Conservation (phyloP, 2,329 filamentous ascomycete genomes). For the Pseudodiploospora longispora region DNA sequence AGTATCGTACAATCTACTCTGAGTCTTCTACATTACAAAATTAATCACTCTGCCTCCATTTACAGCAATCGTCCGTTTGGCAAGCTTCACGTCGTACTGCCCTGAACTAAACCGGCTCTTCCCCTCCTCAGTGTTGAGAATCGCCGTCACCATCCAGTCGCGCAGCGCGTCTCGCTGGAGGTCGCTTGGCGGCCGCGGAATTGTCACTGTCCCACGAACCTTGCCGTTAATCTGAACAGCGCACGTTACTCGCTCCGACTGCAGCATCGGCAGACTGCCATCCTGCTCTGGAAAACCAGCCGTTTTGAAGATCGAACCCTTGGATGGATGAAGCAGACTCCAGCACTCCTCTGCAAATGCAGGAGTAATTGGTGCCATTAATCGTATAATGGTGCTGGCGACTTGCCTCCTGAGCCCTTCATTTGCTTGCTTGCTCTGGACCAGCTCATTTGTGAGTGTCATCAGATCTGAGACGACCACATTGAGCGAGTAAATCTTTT, state of each 20-base stretch:
- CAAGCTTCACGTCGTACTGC: conserved; percentile 36
- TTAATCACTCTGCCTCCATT: conserved; percentile 63
- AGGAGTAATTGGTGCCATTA: conserved; percentile 73
- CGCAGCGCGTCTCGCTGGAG: conserved; percentile 39
- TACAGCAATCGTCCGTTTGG: conserved; percentile 60
- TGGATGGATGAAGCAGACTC: conserved; percentile 43
- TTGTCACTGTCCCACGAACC: conserved; percentile 57
- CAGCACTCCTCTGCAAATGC: conserved; percentile 78
- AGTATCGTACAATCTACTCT: too few relatives aligned
- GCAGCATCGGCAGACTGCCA: conserved; percentile 40
- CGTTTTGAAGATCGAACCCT: conserved; percentile 32
- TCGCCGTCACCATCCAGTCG: conserved; percentile 52
- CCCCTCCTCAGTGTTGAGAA: conserved; percentile 55
- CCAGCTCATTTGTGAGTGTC: conserved; percentile 64
- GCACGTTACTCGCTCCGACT: conserved; percentile 43
- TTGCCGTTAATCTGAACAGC: conserved; percentile 79
- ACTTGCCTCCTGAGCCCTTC: conserved; percentile 40
- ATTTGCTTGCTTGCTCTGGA: conserved; percentile 34
- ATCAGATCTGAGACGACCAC: conserved; percentile 79
- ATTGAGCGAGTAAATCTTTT: conserved; percentile 69
- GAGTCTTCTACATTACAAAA: conserved; percentile 48
- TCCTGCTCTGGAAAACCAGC: conserved; percentile 54
- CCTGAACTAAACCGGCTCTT: conserved; percentile 44
- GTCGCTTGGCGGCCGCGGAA: conserved; percentile 42
- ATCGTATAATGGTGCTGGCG: conserved; percentile 51